A percentile compares a stretch with the other conserved stretches of the same genome.
These are phyloP conservation scores for Chamaecyparis obtusa DNA, from an alignment of 75 land plant species.

Conservation along the genomic window DNA sequence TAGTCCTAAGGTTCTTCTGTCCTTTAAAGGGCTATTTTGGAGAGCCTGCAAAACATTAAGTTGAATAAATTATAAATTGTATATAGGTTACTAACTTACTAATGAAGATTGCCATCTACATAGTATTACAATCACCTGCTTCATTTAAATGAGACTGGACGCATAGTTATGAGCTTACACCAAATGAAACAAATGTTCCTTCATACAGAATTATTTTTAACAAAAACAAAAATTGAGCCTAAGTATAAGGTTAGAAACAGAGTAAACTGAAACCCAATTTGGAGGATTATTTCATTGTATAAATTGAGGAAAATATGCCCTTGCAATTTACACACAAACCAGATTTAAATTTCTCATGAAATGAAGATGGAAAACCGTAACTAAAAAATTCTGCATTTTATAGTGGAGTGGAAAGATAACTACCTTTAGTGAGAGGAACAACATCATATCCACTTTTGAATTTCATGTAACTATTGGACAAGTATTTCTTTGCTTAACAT, in stretches of 20 bases:
- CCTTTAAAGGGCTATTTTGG: background rate
- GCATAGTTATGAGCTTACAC: background rate
- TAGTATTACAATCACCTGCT: background rate
- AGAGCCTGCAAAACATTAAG: background rate
- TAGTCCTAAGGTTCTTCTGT: background rate
- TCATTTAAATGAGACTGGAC: background rate
- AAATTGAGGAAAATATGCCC: background rate
- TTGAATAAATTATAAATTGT: background rate
- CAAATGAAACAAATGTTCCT: background rate
- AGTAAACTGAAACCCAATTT: background rate
- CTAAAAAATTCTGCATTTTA: too few species aligned
- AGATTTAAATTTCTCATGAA: background rate
- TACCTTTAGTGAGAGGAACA: background rate
- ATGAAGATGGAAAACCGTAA: background rate
- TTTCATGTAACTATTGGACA: background rate
- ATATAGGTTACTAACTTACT: background rate
- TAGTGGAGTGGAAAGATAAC: too few species aligned
- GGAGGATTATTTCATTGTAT: background rate
- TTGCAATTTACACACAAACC: background rate
- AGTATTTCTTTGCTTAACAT: background rate
- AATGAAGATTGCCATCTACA: background rate
- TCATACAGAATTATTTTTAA: too few species aligned
- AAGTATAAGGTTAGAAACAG: background rate
- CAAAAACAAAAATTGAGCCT: background rate
- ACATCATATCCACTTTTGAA: background rate